Percentiles rank a stretch among this genome's conserved stretches.
Evolutionary conservation across 2,329 filamentous ascomycete species (phyloP).

Genomic region (Metarhizium robertsii): DNA sequence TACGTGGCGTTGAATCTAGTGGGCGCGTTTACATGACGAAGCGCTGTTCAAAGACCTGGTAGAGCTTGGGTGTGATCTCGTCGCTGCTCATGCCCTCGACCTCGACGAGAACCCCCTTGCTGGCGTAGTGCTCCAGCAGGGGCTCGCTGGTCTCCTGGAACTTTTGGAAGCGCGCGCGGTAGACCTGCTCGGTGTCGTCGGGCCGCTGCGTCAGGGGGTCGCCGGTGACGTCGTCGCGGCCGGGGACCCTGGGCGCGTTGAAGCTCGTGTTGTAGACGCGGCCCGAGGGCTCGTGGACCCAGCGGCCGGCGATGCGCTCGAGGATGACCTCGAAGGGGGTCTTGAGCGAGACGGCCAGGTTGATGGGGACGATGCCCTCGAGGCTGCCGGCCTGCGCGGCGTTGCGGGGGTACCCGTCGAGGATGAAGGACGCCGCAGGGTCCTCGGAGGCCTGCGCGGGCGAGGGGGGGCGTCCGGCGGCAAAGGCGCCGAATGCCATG

Average conservation of each 20-base stretch:
- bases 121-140: conserved; percentile 80
- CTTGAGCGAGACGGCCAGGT: conserved; percentile 78
- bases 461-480: conserved; percentile 10
- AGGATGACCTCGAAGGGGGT: conserved; percentile 84
- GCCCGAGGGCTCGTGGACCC: conserved; percentile 87
- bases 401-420: conserved; percentile 93
- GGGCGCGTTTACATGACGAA: conserved; percentile 37
- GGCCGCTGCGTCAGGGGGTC: conserved; percentile 72
- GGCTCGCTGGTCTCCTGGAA: conserved; percentile 84
- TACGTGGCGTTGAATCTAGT: not conserved
- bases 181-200: conserved; percentile 83
- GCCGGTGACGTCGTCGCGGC: conserved; percentile 83
- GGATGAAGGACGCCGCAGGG: conserved; percentile 78
- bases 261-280: conserved; percentile 93
- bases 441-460: conserved; percentile 48
- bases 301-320: conserved; percentile 80
- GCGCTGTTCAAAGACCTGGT: conserved; percentile 68
- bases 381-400: conserved; percentile 69
- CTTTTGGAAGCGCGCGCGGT: conserved; percentile 67
- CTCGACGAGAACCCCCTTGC: conserved; percentile 74
- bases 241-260: conserved; percentile 71
- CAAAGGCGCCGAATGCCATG: conserved; percentile 2
- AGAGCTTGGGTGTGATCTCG: conserved; percentile 88
- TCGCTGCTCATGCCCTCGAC: conserved; percentile 85
- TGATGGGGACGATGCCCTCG: conserved; percentile 81